A percentile compares a stretch with the other conserved stretches of the same genome.
phyloP scores from a whole-genome alignment of 495 filamentous ascomycete species.

The Trichoderma reesei region DNA sequence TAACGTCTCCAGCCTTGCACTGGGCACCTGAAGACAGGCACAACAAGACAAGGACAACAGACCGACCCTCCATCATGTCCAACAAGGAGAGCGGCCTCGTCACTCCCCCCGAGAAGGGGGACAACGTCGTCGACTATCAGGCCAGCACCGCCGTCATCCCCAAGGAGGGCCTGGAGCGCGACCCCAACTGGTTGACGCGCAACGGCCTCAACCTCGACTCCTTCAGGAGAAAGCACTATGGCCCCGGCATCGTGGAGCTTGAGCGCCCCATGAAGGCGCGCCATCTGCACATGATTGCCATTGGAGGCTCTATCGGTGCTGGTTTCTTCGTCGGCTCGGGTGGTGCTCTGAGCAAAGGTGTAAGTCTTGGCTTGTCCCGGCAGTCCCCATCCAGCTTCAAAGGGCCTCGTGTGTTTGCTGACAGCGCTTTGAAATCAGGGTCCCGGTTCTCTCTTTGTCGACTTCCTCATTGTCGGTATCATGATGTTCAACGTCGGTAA shows the following conservation, averaged over 20 bases:
- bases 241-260: conserved; percentile 29
- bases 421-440: conserved; percentile 20
- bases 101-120: conserved; percentile 1
- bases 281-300: conserved; percentile 69
- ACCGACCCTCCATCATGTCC: background rate
- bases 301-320: conserved; percentile 63
- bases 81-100: background rate
- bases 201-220: conserved; percentile 40
- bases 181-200: conserved; percentile 37
- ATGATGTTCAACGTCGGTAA: conserved; percentile 45
- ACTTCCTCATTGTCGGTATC: conserved; percentile 45
- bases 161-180: conserved; percentile 9
- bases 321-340: conserved; percentile 50
- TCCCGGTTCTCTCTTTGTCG: conserved; percentile 40
- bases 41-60: background rate
- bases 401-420: background rate
- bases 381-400: too few relatives aligned
- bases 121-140: conserved; percentile 5
- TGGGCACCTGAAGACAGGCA: background rate
- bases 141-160: background rate
- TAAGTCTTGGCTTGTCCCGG: conserved; percentile 15
- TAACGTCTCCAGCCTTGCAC: too few relatives aligned
- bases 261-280: conserved; percentile 55
- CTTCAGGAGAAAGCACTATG: conserved; percentile 33
- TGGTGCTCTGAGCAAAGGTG: conserved; percentile 32